Evolutionary conservation across 108 stramenopile species (phyloP), one percentile per base, ranked within the genome.

Genomic region (Fragilariopsis cylindrus): DNA sequence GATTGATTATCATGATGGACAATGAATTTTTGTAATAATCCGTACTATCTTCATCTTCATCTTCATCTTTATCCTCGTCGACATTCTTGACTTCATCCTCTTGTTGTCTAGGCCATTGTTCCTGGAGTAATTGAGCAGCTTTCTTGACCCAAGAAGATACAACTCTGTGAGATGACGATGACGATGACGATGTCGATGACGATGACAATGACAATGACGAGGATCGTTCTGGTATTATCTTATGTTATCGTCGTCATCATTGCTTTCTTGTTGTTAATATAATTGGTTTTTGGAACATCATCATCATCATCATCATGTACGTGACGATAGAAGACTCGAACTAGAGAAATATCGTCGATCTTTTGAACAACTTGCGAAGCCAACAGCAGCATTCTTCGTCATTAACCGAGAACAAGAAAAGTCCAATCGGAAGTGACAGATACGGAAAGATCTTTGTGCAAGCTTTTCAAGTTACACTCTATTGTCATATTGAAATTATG

Each of bases 21-120:
- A 41, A 65, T 53, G 50, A 52, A 53, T 49, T 74, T 54, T 52
- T 64, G 42, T 63, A 52, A 46, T 74, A 64, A 8, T 45, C 50
- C 0, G 21, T 55, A 44, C 40, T 55, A 11, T 46, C 54, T 5
- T 46, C 42, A 5, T 40, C 54, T 5, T 46, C 42, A 5, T 39
- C 54, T 16, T 50, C 50, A 12, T 18, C 50, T 39, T 53, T 56
- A 7, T 56, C 58, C 8, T 41, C 72, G n/a, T 41, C 30, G 21
- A 57, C 1, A 30, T 40, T 60, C 5, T n/a, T 56, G 0, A n/a
- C 21, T 5, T 60, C 11, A 4, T 60, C 58, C 41, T 30, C 4
- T 43, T 7, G 57, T 39, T 56, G 54, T 19, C 64, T 39, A 4
- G 74, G 66, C 74, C 74, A 75, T 48, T 75, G 74, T 15, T 49